phyloP scores from a whole-genome alignment of 2,329 filamentous ascomycete genomes.

The Talaromyces sp. region DNA sequence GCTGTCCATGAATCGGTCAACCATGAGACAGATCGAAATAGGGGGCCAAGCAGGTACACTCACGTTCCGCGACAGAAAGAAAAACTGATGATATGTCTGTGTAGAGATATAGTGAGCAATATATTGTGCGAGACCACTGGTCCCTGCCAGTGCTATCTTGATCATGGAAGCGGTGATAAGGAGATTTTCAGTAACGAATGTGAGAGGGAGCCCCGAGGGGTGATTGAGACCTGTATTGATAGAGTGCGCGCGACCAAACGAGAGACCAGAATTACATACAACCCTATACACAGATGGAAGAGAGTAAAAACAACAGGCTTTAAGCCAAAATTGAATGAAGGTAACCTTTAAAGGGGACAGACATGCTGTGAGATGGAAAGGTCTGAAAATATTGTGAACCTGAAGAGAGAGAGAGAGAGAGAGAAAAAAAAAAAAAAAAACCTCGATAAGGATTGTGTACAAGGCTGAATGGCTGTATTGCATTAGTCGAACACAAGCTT shows the following conservation, averaged over 20 bases:
- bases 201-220: neutral
- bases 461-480: neutral
- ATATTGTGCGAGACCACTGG: conserved; percentile 56
- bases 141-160: conserved; percentile 61
- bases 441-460: neutral
- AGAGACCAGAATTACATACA: conserved; percentile 8
- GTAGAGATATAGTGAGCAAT: conserved; percentile 58
- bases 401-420: no score
- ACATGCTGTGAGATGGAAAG: neutral
- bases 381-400: neutral
- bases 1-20: conserved; percentile 24
- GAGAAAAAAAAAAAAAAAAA: neutral
- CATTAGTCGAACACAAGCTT: neutral
- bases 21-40: neutral
- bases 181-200: neutral
- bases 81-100: conserved; percentile 61
- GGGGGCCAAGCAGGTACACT: neutral
- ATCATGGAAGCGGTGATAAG: conserved; percentile 42
- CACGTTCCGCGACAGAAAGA: conserved; percentile 64
- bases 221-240: neutral
- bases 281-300: neutral
- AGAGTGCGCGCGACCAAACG: neutral
- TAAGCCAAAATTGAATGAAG: neutral
- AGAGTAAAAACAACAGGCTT: neutral
- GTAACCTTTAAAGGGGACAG: neutral